Conservation (phyloP, 2,329 filamentous ascomycete species). For the Alternaria brassicicola region DNA sequence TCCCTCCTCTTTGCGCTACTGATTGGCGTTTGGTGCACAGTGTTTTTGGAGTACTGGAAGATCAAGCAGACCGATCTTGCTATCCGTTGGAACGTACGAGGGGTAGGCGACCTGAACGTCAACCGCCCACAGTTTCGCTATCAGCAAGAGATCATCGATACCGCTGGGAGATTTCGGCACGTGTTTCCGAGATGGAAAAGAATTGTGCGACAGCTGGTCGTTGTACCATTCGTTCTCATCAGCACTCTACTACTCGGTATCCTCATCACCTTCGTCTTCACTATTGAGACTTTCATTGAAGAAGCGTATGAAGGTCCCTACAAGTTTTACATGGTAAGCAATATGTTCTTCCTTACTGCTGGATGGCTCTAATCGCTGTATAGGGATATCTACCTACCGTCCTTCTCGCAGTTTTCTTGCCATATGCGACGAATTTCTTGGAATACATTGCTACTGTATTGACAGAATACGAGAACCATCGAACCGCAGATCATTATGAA, state of each 20-base stretch:
- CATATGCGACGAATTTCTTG: conserved; percentile 37
- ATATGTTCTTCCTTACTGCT: not conserved
- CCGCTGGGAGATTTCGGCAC: conserved; percentile 31
- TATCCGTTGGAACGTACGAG: conserved; percentile 43
- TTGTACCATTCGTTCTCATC: conserved; percentile 40
- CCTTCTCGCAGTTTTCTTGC: conserved; percentile 37
- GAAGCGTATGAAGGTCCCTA: conserved; percentile 44
- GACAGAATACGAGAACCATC: conserved; percentile 45
- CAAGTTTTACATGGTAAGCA: conserved; percentile 36
- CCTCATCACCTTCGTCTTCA: conserved; percentile 38
- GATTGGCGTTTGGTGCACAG: conserved; percentile 44
- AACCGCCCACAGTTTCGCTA: conserved; percentile 40
- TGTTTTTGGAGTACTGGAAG: conserved; percentile 47
- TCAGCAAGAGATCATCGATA: conserved; percentile 33
- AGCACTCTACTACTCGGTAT: conserved; percentile 35
- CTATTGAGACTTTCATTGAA: conserved; percentile 42
- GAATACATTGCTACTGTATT: conserved; percentile 35
- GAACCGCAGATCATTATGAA: conserved; percentile 40
- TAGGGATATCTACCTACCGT: conserved; percentile 45
- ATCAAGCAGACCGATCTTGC: conserved; percentile 40
- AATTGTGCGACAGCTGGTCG: conserved; percentile 36
- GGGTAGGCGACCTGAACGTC: conserved; percentile 37
- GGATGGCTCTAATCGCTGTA: conserved; percentile 3
- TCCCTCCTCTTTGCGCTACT: conserved; percentile 39
- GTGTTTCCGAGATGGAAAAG: conserved; percentile 42